Conservation (phyloP, 495 filamentous ascomycete species). For the Neurospora hispaniola region DNA sequence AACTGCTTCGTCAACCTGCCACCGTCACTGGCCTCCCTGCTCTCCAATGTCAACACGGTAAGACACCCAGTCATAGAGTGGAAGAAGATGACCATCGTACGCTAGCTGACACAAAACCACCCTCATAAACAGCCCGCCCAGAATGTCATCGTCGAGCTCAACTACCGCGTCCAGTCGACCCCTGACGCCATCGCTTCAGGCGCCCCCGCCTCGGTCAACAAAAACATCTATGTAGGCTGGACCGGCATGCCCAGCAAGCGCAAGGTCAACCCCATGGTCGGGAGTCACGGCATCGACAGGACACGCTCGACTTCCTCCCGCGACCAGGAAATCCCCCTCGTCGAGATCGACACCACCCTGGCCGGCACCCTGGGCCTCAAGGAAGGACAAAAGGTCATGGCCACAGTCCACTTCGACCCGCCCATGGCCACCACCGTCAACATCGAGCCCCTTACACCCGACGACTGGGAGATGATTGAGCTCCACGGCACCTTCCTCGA, state of each 20-base stretch:
- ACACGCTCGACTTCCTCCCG: constrained; percentile 39
- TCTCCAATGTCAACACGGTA: constrained; percentile 83
- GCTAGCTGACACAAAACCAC: not conserved
- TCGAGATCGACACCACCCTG: constrained; percentile 87
- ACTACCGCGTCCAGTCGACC: constrained; percentile 40
- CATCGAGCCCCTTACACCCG: constrained; percentile 87
- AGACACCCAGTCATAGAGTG: constrained; percentile 17
- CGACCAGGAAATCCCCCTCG: constrained; percentile 60
- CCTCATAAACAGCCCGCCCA: constrained; percentile 55
- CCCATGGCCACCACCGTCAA: constrained; percentile 84
- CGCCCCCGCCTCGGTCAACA: constrained; percentile 35
- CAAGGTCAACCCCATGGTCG: constrained; percentile 59
- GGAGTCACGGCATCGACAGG: constrained; percentile 61
- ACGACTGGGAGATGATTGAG: constrained; percentile 99
- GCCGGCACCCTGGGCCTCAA: constrained; percentile 67
- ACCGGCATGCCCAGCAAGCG: constrained; percentile 92
- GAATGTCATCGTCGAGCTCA: constrained; percentile 90
- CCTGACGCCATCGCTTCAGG: constrained; percentile 25
- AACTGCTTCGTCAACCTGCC: constrained; percentile 93
- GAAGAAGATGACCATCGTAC: no score
- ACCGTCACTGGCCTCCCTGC: constrained; percentile 64
- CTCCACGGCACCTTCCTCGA: constrained; percentile 91
- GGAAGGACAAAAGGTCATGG: constrained; percentile 74
- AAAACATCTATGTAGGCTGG: constrained; percentile 82
- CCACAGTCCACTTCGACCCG: constrained; percentile 72